Base-by-base conservation (phyloP, 345 rosid genomes). In the Ricinus communis region DNA sequence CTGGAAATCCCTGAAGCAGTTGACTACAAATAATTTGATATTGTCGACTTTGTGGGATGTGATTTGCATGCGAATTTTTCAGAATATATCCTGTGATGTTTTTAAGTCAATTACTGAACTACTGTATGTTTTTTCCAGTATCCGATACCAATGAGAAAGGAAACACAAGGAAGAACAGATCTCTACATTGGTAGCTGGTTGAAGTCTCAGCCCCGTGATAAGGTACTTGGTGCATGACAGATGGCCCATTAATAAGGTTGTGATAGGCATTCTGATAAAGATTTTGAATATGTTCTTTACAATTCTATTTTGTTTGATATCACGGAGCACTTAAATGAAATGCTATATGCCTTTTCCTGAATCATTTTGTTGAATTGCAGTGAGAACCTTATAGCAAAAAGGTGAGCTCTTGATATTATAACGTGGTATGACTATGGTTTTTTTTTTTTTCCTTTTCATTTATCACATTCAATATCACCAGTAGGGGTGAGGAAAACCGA, bases 101-200 rank as follows among this genome's bases (percentile, higher is more conserved):
- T 9, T 43, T 9, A 1, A 12, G 63, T 57, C 45, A 45, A 30
- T 60, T 65, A n/a, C 61, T 24, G 64, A 70, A 64, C 66, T 52
- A 57, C 57, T 43, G 22, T 4, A 47, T 41, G 2, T 36, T 43
- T 27, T 67, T 43, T 71, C 18, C 78, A 93, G 98, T 88, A 91
- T 56, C 98, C 98, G 0, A 27, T 91, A 46, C 97, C 98, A 25
- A 80, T 86, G 90, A 86, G 58, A 59, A 90, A 90, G 85, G 95
- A 91, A 84, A 91, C 98, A 1, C 96, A 86, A 77, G 98, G 97
- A 53, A 84, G 67, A 76, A 94, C 98, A 0, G 97, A 94, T 85
- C 89, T 85, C 55, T 94, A 84, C 65, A 79, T 91, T 63, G 83
- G 87, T 65, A 88, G 89, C 80, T 93, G 97, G 98, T 71, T 90